Evolutionary conservation across 257 asterid genomes (phyloP), one percentile per base, ranked within the genome.

Genomic region (Capsicum rhomboideum): DNA sequence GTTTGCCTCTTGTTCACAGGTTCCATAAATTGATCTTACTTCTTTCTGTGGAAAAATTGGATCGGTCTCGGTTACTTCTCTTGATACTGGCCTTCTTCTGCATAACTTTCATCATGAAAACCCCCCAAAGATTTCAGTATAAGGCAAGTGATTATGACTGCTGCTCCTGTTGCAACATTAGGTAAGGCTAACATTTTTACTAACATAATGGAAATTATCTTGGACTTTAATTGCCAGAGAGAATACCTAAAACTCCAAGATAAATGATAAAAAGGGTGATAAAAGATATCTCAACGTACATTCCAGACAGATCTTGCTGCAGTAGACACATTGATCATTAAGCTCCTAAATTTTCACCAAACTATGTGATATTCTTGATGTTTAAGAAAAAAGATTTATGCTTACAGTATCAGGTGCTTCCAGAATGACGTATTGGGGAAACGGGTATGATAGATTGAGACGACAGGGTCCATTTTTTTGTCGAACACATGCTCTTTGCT

Each of bases 1-100:
- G n/a, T 42, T 82, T 10, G 14, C 16, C 37, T 80, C 86, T 1
- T 82, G 86, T 69, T 71, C 89, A 37, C 37, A 74, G 11, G 85
- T 85, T 85, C 90, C 90, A 20, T 85, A 85, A 9, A 79, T 85
- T 66, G 82, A 80, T 53, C 83, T 50, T 10, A 44, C 17, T 49
- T 56, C 61, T 61, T 80, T 85, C 58, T 80, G 77, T 5, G 84
- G 82, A 55, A 83, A 23, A 85, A 85, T 80, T 6, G 78, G 87
- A 28, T 52, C 50, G 3, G 78, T 83, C 46, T 85, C 88, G 1
- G 58, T 54, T 63, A 63, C 29, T 16, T 12, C 46, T 5, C 50
- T 31, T 6, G 42, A 6, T 14, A 42, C 40, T 34, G 40, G 40
- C 40, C n/a, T n/a, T n/a, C n/a, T n/a, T n/a, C n/a, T n/a, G n/a